Evolutionary conservation across 2,329 filamentous ascomycete species (phyloP), one percentile per base, ranked within the genome.

Genomic region (Colletotrichum noveboracense): DNA sequence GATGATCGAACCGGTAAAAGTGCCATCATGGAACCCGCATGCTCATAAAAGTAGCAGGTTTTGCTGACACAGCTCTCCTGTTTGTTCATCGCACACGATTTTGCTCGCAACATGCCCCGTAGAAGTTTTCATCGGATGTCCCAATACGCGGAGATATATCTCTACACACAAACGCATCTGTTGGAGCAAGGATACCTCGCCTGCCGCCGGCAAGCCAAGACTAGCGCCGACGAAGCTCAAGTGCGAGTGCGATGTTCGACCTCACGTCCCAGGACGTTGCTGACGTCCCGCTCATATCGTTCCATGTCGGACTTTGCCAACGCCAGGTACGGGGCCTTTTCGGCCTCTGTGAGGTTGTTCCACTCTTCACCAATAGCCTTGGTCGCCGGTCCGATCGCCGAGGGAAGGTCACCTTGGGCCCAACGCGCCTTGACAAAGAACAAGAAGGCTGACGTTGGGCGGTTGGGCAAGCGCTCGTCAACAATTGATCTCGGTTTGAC

Each of bases 391-490:
- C 55, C 43, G 6, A 24, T 6, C 28, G 72, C 73, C 5, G 34
- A 74, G 5, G 34, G 56, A 30, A 78, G 78, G 0, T 82, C 79
- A 55, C 83, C 83, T 34, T 81, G 79, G 9, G 78, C 78, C 81
- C 82, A 86, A 72, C 84, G 84, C 13, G 84, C 79, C 80, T 84
- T 84, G 72, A 84, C 71, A 80, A 83, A 91, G 6, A 83, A 71
- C 10, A 70, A 64, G 77, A 80, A 91, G 30, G 85, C 28, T 14
- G 69, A 79, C 14, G 43, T 0, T 13, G 86, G 79, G 43, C 77
- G 79, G 81, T 86, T 87, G 77, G 90, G 90, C 38, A 84, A 76
- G 55, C 90, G 89, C 4, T 86, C 82, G 79, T 92, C 90, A 3
- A 76, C 77, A 77, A 92, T 86, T 21, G 70, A 1, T 21, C 67